Conservation (phyloP, 2,329 filamentous ascomycete species). For the Triangularia verruculosa region DNA sequence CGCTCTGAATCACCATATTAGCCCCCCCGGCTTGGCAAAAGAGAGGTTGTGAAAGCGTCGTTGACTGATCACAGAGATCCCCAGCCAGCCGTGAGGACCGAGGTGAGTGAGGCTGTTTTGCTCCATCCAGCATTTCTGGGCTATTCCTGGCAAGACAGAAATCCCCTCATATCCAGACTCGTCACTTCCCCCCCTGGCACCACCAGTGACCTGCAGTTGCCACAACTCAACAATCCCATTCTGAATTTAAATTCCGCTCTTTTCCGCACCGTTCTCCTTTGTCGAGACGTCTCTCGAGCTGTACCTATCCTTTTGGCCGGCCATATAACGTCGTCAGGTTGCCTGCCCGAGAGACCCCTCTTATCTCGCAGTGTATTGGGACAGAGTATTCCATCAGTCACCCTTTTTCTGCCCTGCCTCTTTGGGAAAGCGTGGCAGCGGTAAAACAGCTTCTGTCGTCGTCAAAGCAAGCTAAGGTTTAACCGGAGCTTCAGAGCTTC, state of each 20-base stretch:
- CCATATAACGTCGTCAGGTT: not conserved
- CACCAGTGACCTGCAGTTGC: not conserved
- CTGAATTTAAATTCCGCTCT: not conserved
- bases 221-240: not conserved
- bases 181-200: not conserved
- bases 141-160: constrained; percentile 17
- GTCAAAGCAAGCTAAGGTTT: constrained; percentile 1
- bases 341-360: not conserved
- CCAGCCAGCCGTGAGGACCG: not conserved
- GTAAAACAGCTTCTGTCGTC: not conserved
- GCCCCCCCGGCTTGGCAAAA: constrained; percentile 15
- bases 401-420: not conserved
- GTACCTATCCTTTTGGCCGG: not conserved
- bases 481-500: constrained; percentile 9
- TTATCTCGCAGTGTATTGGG: not conserved
- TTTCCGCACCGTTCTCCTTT: not conserved
- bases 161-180: constrained; percentile 16
- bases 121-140: not conserved
- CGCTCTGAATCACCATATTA: constrained; percentile 2
- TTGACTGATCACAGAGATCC: not conserved
- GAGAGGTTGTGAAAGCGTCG: constrained; percentile 8
- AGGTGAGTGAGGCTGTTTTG: not conserved
- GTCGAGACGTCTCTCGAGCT: too few species aligned
- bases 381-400: not conserved
- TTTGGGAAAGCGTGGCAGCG: constrained; percentile 1